Evolutionary conservation across 2,329 filamentous ascomycete species (phyloP).

Genomic region (Scedosporium boydii): DNA sequence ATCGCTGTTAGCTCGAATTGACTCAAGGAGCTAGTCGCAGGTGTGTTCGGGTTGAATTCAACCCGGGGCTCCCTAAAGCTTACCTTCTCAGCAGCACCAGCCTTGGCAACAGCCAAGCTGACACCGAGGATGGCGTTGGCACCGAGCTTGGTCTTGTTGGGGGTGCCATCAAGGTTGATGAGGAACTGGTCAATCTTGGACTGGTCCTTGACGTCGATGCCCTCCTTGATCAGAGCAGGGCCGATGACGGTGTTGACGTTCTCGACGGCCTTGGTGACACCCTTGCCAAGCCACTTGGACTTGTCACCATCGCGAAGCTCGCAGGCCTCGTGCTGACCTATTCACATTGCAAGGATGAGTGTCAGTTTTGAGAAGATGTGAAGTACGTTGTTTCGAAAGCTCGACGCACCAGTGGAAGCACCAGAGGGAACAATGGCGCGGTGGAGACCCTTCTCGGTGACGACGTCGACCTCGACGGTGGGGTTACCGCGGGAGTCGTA

Average conservation of each 20-base stretch:
- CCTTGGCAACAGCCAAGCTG: conserved; percentile 76
- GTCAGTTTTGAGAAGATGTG: not conserved
- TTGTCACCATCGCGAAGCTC: conserved; percentile 89
- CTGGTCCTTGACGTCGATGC: conserved; percentile 80
- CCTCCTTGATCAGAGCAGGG: conserved; percentile 73
- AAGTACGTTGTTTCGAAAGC: not conserved
- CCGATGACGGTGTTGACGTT: conserved; percentile 79
- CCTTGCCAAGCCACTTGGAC: conserved; percentile 77
- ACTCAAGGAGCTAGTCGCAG: not conserved
- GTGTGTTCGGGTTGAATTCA: not conserved
- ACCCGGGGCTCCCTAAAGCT: conserved; percentile 4
- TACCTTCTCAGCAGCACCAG: conserved; percentile 78
- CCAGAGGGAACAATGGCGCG: conserved; percentile 90
- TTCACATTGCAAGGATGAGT: conserved; percentile 19
- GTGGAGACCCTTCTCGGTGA: conserved; percentile 88
- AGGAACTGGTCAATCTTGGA: conserved; percentile 76
- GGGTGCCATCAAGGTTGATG: conserved; percentile 72
- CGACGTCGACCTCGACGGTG: conserved; percentile 90
- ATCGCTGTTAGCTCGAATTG: not conserved
- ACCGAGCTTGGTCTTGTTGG: conserved; percentile 81
- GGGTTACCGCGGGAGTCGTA: conserved; percentile 99
- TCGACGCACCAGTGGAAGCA: conserved; percentile 69
- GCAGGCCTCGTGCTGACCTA: conserved; percentile 81
- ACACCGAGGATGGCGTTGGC: conserved; percentile 86
- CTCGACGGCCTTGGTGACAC: conserved; percentile 74